Evolutionary conservation across 306 rosid genomes (phyloP), one percentile per base, ranked within the genome.

Genomic region (Vigna trinervia): DNA sequence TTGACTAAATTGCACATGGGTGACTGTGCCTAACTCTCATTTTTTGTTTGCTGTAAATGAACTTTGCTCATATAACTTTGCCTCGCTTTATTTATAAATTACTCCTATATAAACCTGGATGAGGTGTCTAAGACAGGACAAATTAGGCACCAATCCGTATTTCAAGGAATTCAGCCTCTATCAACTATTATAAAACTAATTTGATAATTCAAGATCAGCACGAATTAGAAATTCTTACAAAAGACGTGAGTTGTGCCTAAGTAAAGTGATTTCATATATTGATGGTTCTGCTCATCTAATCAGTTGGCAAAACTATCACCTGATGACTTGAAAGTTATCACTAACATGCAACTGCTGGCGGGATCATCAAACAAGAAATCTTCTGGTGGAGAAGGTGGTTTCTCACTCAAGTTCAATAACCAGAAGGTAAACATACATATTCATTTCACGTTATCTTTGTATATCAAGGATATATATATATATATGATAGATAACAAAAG

Each of bases 271-370:
- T 61, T 61, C 15, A 52, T 20, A 22, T 52, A 17, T 52, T 81
- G 64, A 74, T 71, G 51, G 50, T 58, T 79, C 67, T 72, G 26
- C 76, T 75, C 68, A 43, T 82, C 38, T 20, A 73, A 80, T 54
- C 85, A 95, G 98, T 81, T 95, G 86, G 98, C 98, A 56, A 90
- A 67, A 86, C 79, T 95, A 74, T 86, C 98, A 79, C 77, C 53
- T 0, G 95, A 89, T 71, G 97, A 95, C 86, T 88, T 95, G 97
- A 92, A 90, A 84, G 89, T 89, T 34, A 84, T 95, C 73, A 86
- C 70, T 76, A 95, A 92, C 70, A 89, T 95, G 97, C 87, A 85
- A 83, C 71, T 86, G 74, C 84, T 95, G 74, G 92, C 71, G 26
- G 97, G 96, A 75, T 77, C 86, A 22, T 43, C 91, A 28, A 76